Conservation (phyloP, 306 rosid genomes). For the Prunus persica region Prunus_persica_NCBIv2 NC_034015.1:17782001-17782500, state of each 20-base stretch:
- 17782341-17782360: constrained; percentile 59
- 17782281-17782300: constrained; percentile 53
- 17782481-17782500: not conserved
- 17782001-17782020: constrained; percentile 52
- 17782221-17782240: constrained; percentile 71
- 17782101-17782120: not conserved
- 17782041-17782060: not conserved
- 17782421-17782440: not conserved
- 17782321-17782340: constrained; percentile 66
- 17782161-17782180: constrained; percentile 83
- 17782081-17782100: not conserved
- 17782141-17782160: constrained; percentile 73
- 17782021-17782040: not conserved
- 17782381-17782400: constrained; percentile 64
- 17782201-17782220: constrained; percentile 61
- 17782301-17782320: constrained; percentile 69
- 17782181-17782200: constrained; percentile 53
- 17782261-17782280: constrained; percentile 74
- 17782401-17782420: not conserved
- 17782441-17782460: not conserved
- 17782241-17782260: constrained; percentile 71
- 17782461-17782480: constrained; percentile 5
- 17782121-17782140: constrained; percentile 33
- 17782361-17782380: constrained; percentile 60
- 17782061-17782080: not conserved